Evolutionary conservation across 2,329 filamentous ascomycete species (phyloP).

Genomic region (Albophoma yamanashiensis): DNA sequence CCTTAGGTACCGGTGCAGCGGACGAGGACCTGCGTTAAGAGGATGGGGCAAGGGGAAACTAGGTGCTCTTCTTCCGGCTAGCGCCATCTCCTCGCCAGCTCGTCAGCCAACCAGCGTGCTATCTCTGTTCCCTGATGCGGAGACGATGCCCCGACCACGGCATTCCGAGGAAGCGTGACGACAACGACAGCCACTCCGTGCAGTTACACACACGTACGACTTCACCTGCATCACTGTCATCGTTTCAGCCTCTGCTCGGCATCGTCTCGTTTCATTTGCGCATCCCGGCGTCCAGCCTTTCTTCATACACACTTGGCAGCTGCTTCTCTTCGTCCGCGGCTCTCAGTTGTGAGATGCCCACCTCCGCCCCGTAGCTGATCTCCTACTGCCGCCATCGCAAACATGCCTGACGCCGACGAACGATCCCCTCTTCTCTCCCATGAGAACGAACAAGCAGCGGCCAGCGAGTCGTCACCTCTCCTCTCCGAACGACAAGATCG

Average conservation of each 20-base stretch:
- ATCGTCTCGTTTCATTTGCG: neutral
- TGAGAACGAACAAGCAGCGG: conserved; percentile 15
- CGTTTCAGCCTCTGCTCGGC: neutral
- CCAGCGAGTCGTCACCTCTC: conserved; percentile 41
- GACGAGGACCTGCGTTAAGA: neutral
- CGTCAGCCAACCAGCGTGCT: neutral
- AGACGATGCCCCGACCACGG: neutral
- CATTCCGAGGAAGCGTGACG: neutral
- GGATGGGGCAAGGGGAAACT: no score
- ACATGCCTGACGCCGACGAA: conserved; percentile 37
- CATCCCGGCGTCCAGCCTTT: neutral
- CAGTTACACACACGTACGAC: neutral
- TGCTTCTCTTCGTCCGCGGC: neutral
- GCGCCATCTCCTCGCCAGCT: neutral
- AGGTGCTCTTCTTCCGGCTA: neutral
- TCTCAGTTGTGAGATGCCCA: neutral
- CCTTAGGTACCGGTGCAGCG: no score
- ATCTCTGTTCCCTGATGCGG: neutral
- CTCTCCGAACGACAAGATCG: conserved; percentile 20
- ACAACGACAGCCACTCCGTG: neutral
- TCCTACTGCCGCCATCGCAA: conserved; percentile 13
- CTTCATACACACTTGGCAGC: neutral
- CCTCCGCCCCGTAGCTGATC: neutral
- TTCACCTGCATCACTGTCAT: neutral
- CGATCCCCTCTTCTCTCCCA: conserved; percentile 32